Evolutionary conservation across 331 rosid species (phyloP), one percentile per base, ranked within the genome.

Genomic region (Stylosanthes scabra): DNA sequence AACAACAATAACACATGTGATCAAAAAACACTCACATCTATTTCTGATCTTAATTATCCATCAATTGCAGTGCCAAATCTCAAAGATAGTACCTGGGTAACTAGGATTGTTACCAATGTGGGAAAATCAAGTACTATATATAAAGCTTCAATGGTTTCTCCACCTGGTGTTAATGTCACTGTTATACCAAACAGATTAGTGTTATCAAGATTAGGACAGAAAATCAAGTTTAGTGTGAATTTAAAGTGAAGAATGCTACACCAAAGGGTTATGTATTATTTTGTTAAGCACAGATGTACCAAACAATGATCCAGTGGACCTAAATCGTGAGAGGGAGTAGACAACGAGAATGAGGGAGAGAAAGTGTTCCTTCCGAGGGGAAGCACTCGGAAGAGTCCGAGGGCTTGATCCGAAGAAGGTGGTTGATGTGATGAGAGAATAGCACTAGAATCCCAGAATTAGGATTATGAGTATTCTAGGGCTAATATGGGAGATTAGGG

Each of bases 11-110:
- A 83, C 29, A 85, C 89, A 10, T 91, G 97, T 66, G 69, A 72
- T 3, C 37, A 31, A 27, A 81, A 62, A 25, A 13, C 86, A 66
- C 68, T 87, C 78, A 70, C 13, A 31, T 66, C 89, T 46, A 79
- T 91, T 45, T 84, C 89, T 2, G 79, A 83, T 56, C 89, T 91
- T 47, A 91, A 91, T 82, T 83, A 91, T 69, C 97, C 97, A 14
- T 91, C 97, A 6, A 85, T 91, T 74, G 54, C 92, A 51, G 87
- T 91, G 55, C 89, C 91, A 0, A 78, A 82, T 67, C 97, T 88
- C 41, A 80, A 70, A 72, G 73, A 80, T 55, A 74, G 31, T 49
- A 74, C 80, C 57, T 74, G 91, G 7, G 92, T 88, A 39, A 83
- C 91, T 16, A 59, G 97, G 76, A 70, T 73, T 44, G 91, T 91